These are phyloP conservation scores for Vicia faba DNA, from an alignment of 306 rosid genomes.

Conservation along the genomic window DNA sequence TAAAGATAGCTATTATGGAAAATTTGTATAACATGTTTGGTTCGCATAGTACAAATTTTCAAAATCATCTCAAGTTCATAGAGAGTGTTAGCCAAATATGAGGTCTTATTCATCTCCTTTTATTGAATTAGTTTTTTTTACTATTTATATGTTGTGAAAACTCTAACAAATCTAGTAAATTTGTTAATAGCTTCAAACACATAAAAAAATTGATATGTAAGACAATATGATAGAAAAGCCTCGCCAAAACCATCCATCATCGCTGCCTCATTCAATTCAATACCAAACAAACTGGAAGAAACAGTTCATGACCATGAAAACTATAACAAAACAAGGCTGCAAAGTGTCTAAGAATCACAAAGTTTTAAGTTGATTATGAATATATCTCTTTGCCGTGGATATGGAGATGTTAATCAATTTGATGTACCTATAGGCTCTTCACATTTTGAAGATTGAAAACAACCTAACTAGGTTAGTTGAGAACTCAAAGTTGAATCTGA, in stretches of 20 bases:
- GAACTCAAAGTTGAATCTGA: conserved; percentile 79
- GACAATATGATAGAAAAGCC: conserved; percentile 1
- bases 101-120: no score
- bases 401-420: background rate
- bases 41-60: no score
- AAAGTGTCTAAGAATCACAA: background rate
- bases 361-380: background rate
- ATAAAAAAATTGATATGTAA: no score
- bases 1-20: no score
- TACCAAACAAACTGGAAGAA: background rate
- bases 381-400: conserved; percentile 10
- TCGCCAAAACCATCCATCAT: conserved; percentile 1
- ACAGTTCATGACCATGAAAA: background rate
- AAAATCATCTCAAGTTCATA: no score
- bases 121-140: no score
- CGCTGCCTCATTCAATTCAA: background rate
- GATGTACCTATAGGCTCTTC: conserved; percentile 68
- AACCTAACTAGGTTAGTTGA: conserved; percentile 22
- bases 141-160: no score
- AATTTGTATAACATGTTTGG: no score
- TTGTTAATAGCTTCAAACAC: no score
- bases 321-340: background rate
- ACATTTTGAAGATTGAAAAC: conserved; percentile 46
- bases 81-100: no score
- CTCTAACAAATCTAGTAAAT: no score